These are phyloP conservation scores for Metarhizium anisopliae DNA, from an alignment of 2,329 filamentous ascomycete species.

Conservation along the genomic window DNA sequence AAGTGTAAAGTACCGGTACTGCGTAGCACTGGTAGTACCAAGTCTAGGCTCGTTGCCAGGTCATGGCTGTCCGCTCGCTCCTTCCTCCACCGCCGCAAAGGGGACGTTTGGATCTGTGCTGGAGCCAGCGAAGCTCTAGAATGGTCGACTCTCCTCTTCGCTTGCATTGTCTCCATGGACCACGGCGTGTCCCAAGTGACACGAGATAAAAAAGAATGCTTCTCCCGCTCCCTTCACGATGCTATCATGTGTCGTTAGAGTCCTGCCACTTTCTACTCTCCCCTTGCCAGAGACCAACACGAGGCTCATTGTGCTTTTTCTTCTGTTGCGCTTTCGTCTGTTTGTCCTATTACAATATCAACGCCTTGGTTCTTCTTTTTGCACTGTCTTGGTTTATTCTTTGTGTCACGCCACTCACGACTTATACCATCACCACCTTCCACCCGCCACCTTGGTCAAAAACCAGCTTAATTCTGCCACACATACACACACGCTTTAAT, in stretches of 20 bases:
- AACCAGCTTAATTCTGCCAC: neutral
- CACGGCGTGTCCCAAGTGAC: slow-evolving; percentile 10
- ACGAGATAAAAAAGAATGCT: slow-evolving; percentile 7
- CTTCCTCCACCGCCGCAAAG: slow-evolving; percentile 3
- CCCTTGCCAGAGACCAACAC: neutral
- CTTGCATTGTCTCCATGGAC: slow-evolving; percentile 6
- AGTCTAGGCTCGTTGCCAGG: too few species aligned
- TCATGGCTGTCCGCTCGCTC: neutral
- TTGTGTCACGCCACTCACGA: neutral
- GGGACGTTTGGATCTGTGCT: neutral
- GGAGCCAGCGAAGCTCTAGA: slow-evolving; percentile 5
- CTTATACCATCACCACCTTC: neutral
- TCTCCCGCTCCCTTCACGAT: slow-evolving; percentile 4
- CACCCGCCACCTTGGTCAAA: neutral
- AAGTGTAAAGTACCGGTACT: neutral
- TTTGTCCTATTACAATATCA: neutral
- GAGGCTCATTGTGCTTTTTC: neutral
- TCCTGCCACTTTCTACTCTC: neutral
- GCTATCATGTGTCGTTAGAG: neutral
- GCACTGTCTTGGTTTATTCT: neutral
- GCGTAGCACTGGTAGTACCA: neutral
- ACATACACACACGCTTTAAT: neutral
- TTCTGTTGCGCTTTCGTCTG: neutral
- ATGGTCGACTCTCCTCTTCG: slow-evolving; percentile 2
- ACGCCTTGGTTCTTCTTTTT: neutral